Evolutionary conservation across 2,329 filamentous ascomycete genomes (phyloP), one percentile per base, ranked within the genome.

Genomic region (Fusarium brevicatenulatum): DNA sequence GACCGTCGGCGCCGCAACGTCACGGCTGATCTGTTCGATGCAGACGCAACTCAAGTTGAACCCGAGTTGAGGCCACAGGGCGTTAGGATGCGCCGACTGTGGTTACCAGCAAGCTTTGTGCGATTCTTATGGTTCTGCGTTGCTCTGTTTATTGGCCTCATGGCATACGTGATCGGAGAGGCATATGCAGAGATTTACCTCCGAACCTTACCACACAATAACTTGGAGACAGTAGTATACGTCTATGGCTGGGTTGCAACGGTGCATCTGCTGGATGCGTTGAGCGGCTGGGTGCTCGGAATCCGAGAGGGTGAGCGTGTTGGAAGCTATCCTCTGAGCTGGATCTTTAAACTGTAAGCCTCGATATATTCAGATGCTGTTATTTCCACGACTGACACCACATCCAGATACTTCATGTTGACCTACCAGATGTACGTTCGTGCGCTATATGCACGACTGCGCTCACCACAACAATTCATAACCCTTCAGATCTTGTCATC

Each of bases 371-470:
- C 7, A 21, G 16, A 25, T 11, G 21, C n/a, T 55, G 23, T 18
- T 54, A 23, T 44, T 32, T 21, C 23, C 16, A 46, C 25, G 55
- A 28, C 76, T 77, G 49, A 79, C 65, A 25, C n/a, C 25, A 28
- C 18, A 28, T 16, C 18, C 9, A 30, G 87, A 53, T 91, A 91
- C 80, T 92, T 91, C 79, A 89, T 89, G 84, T 82, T 92, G 57
- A 92, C 91, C 10, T 92, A 92, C 80, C 90, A 92, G 81, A 92
- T 90, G 9, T 92, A 92, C 80, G 91, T 92, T 18, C 89, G 91
- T 58, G 90, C 91, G 16, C 81, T 92, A 65, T 92, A 92, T 78
- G 91, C 91, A 19, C 89, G 91, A 23, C 86, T 92, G 19, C 90
- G 91, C 70, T 90, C 88, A 10, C 91, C 90, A 1, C 81, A 84